Conservation (phyloP, 2,329 filamentous ascomycete genomes). For the Pezicula radicicola region DNA sequence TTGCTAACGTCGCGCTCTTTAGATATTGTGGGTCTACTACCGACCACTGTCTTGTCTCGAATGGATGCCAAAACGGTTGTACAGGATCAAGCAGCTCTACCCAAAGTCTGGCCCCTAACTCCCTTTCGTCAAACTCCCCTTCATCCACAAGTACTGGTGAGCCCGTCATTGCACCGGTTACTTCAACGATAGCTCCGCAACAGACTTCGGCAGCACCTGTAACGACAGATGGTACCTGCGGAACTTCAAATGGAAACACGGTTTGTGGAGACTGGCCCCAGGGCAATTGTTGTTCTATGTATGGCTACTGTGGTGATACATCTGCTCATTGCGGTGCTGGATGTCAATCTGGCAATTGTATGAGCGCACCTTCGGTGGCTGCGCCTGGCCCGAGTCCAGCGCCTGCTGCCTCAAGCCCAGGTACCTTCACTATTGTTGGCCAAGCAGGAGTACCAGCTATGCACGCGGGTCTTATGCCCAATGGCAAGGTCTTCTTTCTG, state of each 20-base stretch:
- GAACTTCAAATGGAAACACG: slow-evolving; percentile 42
- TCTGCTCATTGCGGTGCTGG: slow-evolving; percentile 52
- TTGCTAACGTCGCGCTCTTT: slow-evolving; percentile 4
- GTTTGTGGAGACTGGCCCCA: slow-evolving; percentile 50
- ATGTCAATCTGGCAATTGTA: slow-evolving; percentile 52
- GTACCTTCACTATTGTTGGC: slow-evolving; percentile 46
- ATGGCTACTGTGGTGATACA: slow-evolving; percentile 48
- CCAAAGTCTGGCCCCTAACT: slow-evolving; percentile 5
- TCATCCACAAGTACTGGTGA: slow-evolving; percentile 21
- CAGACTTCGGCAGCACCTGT: slow-evolving; percentile 27
- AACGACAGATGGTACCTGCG: slow-evolving; percentile 53
- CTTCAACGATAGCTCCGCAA: slow-evolving; percentile 15
- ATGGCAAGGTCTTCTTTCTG: slow-evolving; percentile 56
- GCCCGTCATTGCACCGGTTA: slow-evolving; percentile 20
- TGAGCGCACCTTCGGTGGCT: slow-evolving; percentile 32
- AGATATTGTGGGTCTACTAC: slow-evolving; percentile 28
- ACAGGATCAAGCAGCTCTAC: slow-evolving; percentile 8
- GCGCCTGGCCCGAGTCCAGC: slow-evolving; percentile 34
- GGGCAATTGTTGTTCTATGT: slow-evolving; percentile 54
- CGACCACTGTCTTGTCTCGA: slow-evolving; percentile 19
- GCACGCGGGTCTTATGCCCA: slow-evolving; percentile 57
- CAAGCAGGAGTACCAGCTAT: slow-evolving; percentile 60
- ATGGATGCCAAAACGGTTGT: slow-evolving; percentile 29
- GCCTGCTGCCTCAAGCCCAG: slow-evolving; percentile 40
- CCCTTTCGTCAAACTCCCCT: slow-evolving; percentile 9